Base-by-base conservation (phyloP, 768 basidiomycete genomes). In the Phanerodontia chrysosporium region DNA sequence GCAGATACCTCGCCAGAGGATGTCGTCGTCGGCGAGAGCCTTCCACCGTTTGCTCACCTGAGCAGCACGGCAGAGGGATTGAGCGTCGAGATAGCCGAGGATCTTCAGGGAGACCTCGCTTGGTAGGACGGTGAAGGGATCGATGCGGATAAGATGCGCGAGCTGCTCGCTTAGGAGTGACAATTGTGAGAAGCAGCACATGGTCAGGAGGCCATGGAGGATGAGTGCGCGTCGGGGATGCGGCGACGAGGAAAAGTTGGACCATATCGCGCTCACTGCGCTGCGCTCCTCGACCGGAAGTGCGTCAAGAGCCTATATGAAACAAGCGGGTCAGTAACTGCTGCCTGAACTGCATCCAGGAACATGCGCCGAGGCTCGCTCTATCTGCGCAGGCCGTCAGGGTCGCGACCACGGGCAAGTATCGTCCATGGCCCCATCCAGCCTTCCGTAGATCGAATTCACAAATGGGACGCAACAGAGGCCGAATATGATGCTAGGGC, bases 161-260 rank as follows among this genome's bases (percentile, higher is more conserved):
- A 98, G 90, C 55, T 94, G 89, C 62, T 97, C 92, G 29, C 94
- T 89, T 59, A 99, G 87, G 51, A 98, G 89, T 27, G 97, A 98
- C 28, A 99, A 87, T 69, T 99, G 95, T 49, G 92, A 95, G 78
- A 97, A 98, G 75, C 97, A 98, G 73, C 95, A 98, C 94, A 99
- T 98, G 16, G 97, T 98, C 65, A 99, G 85, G 59, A 99, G 83
- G 42, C 97, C 97, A 67, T 92, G 92, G 51, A 99, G 88, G 70
- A 98, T 98, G 70, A 98, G 85, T 56, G 90, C 92, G 36, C 97
- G 84, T 35, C 91, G 86, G 5, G 89, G 84, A 67, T 98, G 94
- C 0, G 94, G 87, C 1, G 96, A 96, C 0, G 92, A 91, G 21
- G 94, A 96, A 75, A 99, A 99, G 67, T 86, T 93, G 63, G 95